Evolutionary conservation across 257 asterid genomes (phyloP), one percentile per base, ranked within the genome.

Genomic region (Solanum pinnatisectum): DNA sequence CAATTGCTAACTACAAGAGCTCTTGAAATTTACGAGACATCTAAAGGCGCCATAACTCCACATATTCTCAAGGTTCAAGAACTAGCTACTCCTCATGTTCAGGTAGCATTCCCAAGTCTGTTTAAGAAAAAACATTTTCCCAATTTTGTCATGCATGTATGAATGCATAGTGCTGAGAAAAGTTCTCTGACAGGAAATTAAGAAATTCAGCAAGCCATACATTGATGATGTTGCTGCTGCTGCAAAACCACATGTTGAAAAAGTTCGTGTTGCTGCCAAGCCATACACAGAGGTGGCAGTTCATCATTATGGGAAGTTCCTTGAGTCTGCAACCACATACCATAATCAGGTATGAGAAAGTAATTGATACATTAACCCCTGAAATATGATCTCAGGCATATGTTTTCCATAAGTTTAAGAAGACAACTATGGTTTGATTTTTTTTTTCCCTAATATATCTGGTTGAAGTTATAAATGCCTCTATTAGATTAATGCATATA

Each of bases 201-300:
- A 94, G 92, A 95, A 92, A 93, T 27, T 88, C 90, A 93, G 98
- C 94, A 93, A 91, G 88, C 99, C 98, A 33, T 96, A 97, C 85
- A 91, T 97, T 63, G 98, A 97, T 87, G 95, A 94, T 86, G 92
- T 93, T 84, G 99, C 98, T 87, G 88, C 96, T 87, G 95, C 94
- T 23, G 90, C 99, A 85, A 94, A 91, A 89, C 99, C 99, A 77
- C 98, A 97, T 90, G 92, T 96, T 87, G 96, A 95, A 65, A 96
- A 92, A 78, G 89, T 94, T 56, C 93, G 89, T 15, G 90, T 90
- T 79, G 46, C 92, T 84, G 32, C 94, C 87, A 93, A 91, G 92
- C 99, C 99, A 23, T 93, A 97, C 39, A 91, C 98, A 14, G 91
- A 92, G 89, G 83, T 94, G 88, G 94, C 89, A 1, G 91, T 93